These are phyloP conservation scores for Cornus kousa DNA, from an alignment of 148 eudicot species.

Conservation along the genomic window DNA sequence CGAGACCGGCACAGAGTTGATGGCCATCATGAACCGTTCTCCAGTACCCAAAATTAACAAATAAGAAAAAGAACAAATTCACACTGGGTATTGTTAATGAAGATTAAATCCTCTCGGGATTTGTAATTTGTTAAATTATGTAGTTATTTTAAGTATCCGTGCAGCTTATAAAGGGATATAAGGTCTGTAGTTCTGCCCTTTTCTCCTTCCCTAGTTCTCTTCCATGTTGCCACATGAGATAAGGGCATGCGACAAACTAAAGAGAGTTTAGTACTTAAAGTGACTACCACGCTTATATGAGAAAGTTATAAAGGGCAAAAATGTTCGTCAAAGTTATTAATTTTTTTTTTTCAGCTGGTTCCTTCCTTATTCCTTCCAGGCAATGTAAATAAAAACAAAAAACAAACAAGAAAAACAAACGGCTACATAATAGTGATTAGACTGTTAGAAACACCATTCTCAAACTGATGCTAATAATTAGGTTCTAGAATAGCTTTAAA, in stretches of 20 bases:
- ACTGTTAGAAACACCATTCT: not conserved
- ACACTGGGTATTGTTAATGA: not conserved
- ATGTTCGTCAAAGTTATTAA: not conserved
- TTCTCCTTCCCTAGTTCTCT: not conserved
- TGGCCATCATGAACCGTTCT: not conserved
- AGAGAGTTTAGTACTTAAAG: not conserved
- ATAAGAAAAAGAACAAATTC: not conserved
- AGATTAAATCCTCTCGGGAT: no score
- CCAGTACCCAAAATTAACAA: not conserved
- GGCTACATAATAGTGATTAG: not conserved
- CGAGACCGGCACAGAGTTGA: not conserved
- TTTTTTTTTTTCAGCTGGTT: not conserved
- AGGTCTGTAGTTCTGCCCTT: not conserved
- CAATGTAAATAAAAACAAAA: no score
- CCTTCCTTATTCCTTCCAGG: not conserved
- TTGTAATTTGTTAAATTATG: not conserved
- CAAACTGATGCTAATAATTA: not conserved
- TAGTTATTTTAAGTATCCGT: not conserved
- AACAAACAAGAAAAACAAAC: not conserved
- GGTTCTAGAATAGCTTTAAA: not conserved
- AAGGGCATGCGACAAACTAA: not conserved
- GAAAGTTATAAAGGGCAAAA: not conserved
- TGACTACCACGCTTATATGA: not conserved
- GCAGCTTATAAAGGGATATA: no score
- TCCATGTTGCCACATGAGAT: not conserved